Percentiles rank a stretch among this genome's conserved stretches.
phyloP scores from a whole-genome alignment of 257 asterid genomes.

The Rubia yunnanensis region DNA sequence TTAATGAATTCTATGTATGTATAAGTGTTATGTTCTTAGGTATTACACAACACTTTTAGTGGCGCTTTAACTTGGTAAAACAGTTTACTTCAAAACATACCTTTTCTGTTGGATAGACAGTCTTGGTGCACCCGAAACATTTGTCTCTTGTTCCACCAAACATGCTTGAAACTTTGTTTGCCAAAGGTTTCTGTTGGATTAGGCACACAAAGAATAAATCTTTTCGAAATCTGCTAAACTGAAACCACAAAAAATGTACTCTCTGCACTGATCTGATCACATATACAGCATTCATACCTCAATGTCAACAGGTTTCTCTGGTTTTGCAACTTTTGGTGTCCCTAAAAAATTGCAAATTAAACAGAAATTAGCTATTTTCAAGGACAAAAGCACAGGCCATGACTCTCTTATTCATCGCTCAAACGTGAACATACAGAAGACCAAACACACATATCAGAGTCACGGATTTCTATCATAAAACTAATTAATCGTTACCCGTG shows the following conservation, averaged over 20 bases:
- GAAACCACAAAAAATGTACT: neutral
- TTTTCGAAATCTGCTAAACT: neutral
- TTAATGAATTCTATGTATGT: too few relatives aligned
- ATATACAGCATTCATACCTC: constrained; percentile 55
- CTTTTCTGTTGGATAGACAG: constrained; percentile 92
- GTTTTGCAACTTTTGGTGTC: constrained; percentile 84
- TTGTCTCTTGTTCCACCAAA: constrained; percentile 83
- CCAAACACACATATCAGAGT: too few relatives aligned
- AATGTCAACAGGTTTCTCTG: constrained; percentile 49
- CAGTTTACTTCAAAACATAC: constrained; percentile 19
- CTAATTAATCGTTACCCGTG: too few relatives aligned
- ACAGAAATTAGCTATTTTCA: constrained; percentile 4
- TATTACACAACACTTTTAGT: neutral
- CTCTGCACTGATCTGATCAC: neutral
- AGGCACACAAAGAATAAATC: neutral
- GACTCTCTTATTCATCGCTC: too few relatives aligned
- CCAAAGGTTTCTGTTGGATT: constrained; percentile 50
- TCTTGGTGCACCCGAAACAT: constrained; percentile 67
- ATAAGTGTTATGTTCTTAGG: too few relatives aligned
- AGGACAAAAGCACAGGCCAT: neutral
- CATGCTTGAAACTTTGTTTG: constrained; percentile 65
- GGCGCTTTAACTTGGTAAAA: neutral
- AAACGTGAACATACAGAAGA: too few relatives aligned
- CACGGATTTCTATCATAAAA: too few relatives aligned
- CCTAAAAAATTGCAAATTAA: constrained; percentile 31